Evolutionary conservation across 768 basidiomycete species (phyloP).

Genomic region (Hortiboletus flavorubellus): DNA sequence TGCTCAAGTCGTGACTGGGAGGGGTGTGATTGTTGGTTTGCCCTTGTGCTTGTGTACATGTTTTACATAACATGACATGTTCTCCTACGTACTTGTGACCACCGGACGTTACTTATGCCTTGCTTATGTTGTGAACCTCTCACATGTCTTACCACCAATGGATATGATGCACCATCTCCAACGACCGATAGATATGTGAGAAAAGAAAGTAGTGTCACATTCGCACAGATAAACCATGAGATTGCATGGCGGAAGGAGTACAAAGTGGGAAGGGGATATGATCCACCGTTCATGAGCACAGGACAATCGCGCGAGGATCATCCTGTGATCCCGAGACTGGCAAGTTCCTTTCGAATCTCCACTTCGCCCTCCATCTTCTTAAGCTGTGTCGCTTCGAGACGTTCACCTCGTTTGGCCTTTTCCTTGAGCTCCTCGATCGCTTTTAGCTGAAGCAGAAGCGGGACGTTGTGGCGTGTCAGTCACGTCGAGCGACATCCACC

Average conservation of each 20-base stretch:
- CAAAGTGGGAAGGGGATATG: too few relatives aligned
- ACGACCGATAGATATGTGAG: too few relatives aligned
- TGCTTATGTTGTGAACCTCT: background rate
- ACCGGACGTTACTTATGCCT: background rate
- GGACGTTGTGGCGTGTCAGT: background rate
- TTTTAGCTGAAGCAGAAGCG: slow-evolving; percentile 60
- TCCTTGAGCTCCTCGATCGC: slow-evolving; percentile 99
- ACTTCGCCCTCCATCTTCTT: slow-evolving; percentile 95
- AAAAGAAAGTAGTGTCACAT: too few relatives aligned
- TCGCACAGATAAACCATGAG: too few relatives aligned
- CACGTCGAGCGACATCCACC: background rate
- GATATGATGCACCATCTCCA: background rate
- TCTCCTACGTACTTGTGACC: background rate
- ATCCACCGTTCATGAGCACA: too few relatives aligned
- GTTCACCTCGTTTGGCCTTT: slow-evolving; percentile 84
- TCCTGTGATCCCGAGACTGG: slow-evolving; percentile 29
- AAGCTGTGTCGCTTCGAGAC: slow-evolving; percentile 90
- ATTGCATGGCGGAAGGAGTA: too few relatives aligned
- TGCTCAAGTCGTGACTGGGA: slow-evolving; percentile 45
- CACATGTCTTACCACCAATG: background rate
- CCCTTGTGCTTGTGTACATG: slow-evolving; percentile 1
- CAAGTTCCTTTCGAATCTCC: slow-evolving; percentile 80
- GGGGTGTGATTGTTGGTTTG: background rate
- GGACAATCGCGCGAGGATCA: background rate
- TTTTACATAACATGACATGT: background rate